Percentiles rank a stretch among this genome's conserved stretches.
Conservation (phyloP, 176 grass and related monocot species). For the Eleusine indica region DNA sequence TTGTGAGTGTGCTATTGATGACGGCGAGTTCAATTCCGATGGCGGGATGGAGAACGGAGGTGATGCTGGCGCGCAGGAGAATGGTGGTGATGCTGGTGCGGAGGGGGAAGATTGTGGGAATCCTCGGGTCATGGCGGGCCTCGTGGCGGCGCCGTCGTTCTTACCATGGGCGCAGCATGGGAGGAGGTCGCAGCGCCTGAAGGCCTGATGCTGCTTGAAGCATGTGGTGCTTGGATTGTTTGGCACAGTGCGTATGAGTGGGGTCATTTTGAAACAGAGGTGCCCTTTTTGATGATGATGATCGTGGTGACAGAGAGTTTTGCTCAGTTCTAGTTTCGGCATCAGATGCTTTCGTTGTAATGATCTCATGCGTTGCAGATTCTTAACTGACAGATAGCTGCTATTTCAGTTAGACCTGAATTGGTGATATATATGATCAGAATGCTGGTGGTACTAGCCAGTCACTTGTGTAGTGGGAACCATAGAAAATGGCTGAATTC, state of each 20-base stretch:
- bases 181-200: conserved; percentile 31
- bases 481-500: background rate
- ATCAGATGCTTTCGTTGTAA: conserved; percentile 13
- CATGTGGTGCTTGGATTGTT: conserved; percentile 10
- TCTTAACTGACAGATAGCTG: background rate
- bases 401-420: background rate
- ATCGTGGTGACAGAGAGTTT: conserved; percentile 10
- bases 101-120: conserved; percentile 6
- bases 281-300: background rate
- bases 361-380: background rate
- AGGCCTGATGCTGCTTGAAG: conserved; percentile 27
- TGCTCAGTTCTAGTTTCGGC: background rate
- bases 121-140: background rate
- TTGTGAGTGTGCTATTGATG: background rate
- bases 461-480: background rate
- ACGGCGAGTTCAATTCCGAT: background rate
- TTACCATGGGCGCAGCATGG: conserved; percentile 30
- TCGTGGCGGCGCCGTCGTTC: background rate
- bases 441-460: conserved; percentile 15
- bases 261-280: background rate
- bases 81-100: background rate
- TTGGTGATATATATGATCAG: background rate
- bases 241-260: conserved; percentile 5
- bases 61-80: background rate
- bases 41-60: background rate